These are phyloP conservation scores for Eleusine coracana DNA, from an alignment of 176 grass and related monocot species.

Conservation along the genomic window DNA sequence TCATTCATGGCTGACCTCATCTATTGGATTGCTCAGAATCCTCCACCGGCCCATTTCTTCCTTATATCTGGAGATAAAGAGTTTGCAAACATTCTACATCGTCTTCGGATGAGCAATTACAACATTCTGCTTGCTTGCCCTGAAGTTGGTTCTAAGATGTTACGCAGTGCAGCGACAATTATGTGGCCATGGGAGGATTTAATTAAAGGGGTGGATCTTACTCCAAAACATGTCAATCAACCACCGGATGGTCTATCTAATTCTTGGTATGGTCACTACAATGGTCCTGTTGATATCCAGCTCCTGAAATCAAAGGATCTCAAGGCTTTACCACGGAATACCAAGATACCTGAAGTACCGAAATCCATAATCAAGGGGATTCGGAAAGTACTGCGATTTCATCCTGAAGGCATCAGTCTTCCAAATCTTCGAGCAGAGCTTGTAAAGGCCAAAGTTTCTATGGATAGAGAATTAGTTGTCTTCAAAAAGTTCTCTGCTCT, in stretches of 20 bases:
- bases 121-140: conserved; percentile 72
- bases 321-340: conserved; percentile 26
- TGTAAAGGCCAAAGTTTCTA: conserved; percentile 43
- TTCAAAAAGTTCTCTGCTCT: conserved; percentile 58
- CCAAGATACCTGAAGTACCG: conserved; percentile 43
- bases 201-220: conserved; percentile 59
- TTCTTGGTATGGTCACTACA: conserved; percentile 88
- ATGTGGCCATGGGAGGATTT: conserved; percentile 77
- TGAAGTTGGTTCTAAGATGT: conserved; percentile 8
- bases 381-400: conserved; percentile 39
- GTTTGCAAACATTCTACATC: conserved; percentile 74
- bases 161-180: conserved; percentile 67
- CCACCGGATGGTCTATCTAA: conserved; percentile 77
- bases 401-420: conserved; percentile 64
- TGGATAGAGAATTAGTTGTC: conserved; percentile 51
- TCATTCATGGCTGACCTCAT: conserved; percentile 74
- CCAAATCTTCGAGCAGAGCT: conserved; percentile 39
- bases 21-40: conserved; percentile 77
- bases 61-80: conserved; percentile 74
- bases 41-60: conserved; percentile 88
- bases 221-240: conserved; percentile 60
- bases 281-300: conserved; percentile 48
- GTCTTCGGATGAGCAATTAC: conserved; percentile 92
- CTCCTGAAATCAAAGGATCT: conserved; percentile 54
- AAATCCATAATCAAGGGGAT: conserved; percentile 44